Evolutionary conservation across 2,329 filamentous ascomycete genomes (phyloP).

Genomic region (Chrysoporthe austroafricana): DNA sequence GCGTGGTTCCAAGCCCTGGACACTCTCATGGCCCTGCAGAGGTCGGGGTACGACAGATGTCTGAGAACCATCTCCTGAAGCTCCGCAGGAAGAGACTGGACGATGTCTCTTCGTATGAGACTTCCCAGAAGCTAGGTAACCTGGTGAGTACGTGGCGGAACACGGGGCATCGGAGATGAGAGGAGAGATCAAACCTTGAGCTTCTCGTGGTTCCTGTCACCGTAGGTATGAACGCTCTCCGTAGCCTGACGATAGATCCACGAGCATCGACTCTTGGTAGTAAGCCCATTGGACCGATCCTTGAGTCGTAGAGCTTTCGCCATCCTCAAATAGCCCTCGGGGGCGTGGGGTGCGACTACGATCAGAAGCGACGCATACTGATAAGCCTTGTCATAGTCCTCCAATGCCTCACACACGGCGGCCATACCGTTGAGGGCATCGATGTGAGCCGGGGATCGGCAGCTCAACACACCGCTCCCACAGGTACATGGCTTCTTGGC

Average conservation of each 20-base stretch:
- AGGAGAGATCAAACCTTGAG: constrained; percentile 15
- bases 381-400: constrained; percentile 10
- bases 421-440: constrained; percentile 13
- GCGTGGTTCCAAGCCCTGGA: constrained; percentile 19
- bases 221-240: constrained; percentile 16
- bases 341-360: constrained; percentile 21
- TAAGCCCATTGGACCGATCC: not conserved
- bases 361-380: constrained; percentile 20
- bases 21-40: constrained; percentile 26
- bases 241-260: constrained; percentile 23
- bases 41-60: constrained; percentile 6
- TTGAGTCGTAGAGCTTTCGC: constrained; percentile 20
- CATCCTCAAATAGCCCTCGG: constrained; percentile 28
- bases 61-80: constrained; percentile 9
- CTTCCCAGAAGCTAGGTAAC: constrained; percentile 1
- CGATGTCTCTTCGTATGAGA: constrained; percentile 20
- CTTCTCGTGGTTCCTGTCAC: constrained; percentile 10
- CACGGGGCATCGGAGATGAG: not conserved
- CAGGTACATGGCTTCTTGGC: constrained; percentile 22
- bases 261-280: constrained; percentile 11
- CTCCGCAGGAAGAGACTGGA: constrained; percentile 14
- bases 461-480: constrained; percentile 19
- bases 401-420: constrained; percentile 11
- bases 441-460: constrained; percentile 9
- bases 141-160: not conserved